A percentile compares a stretch with the other conserved stretches of the same genome.
Evolutionary conservation across 2,329 filamentous ascomycete genomes (phyloP).

Genomic region (Bipolaris victoriae): DNA sequence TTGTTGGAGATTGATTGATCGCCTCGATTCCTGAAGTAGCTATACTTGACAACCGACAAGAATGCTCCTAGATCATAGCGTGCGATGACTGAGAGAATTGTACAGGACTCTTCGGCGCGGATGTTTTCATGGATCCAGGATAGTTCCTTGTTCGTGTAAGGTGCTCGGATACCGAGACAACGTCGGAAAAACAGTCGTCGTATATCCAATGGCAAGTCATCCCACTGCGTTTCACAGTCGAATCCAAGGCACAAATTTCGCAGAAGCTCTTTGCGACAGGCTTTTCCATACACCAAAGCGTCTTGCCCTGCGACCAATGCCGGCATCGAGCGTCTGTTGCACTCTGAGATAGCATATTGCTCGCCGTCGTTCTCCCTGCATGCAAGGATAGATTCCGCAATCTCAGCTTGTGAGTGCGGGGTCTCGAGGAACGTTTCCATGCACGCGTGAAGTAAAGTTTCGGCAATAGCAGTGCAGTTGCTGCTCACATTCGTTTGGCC

Average conservation of each 20-base stretch:
- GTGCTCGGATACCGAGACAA: conserved; percentile 52
- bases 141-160: conserved; percentile 50
- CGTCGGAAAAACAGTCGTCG: conserved; percentile 55
- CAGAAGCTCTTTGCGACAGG: conserved; percentile 54
- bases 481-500: conserved; percentile 42
- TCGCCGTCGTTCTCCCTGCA: conserved; percentile 29
- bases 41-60: conserved; percentile 41
- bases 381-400: conserved; percentile 43
- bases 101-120: conserved; percentile 49
- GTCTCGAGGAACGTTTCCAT: conserved; percentile 44
- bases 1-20: conserved; percentile 32
- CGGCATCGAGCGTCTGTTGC: conserved; percentile 42
- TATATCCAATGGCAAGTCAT: conserved; percentile 55
- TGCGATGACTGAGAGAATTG: conserved; percentile 51
- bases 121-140: conserved; percentile 56
- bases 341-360: conserved; percentile 39
- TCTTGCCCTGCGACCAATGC: conserved; percentile 27
- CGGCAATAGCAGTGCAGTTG: conserved; percentile 43
- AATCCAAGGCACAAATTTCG: conserved; percentile 57
- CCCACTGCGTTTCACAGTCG: conserved; percentile 60
- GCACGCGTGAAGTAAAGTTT: conserved; percentile 45
- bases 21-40: conserved; percentile 38
- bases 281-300: conserved; percentile 28
- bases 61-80: conserved; percentile 58
- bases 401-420: conserved; percentile 40